Evolutionary conservation across 1,284 basidiomycete genomes (phyloP), one percentile per base, ranked within the genome.

Genomic region (Apiotrichum gracile): DNA sequence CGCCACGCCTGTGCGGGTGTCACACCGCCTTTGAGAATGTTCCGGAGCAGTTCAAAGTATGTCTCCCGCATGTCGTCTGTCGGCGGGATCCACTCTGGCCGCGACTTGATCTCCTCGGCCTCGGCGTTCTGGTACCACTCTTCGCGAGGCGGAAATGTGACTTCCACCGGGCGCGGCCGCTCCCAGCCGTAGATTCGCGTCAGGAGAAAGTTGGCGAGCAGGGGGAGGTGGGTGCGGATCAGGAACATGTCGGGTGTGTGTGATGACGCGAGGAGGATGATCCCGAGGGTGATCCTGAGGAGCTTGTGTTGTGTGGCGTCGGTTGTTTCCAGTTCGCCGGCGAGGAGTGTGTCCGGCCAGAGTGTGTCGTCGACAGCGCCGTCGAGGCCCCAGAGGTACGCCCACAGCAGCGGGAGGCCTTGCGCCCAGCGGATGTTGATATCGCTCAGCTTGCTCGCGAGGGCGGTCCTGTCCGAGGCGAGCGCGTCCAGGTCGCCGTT

Each of bases 1-100:
- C 72, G 60, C 67, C 70, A 72, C 2, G 66, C 61, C 33, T 67
- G 54, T 12, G 54, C 52, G 14, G 67, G 62, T 14, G 60, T 58
- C 0, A 70, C 62, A 0, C 72, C 72, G 4, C 61, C 68, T 33
- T 73, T 67, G 14, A 74, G 50, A 26, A 72, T 33, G 35, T 62
- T 49, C 22, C 60, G 54, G 17, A 73, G 56, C 14, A 74, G 52
- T 1, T 57, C 60, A 17, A 72, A 49, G 48, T 74, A 69, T 10
- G 67, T 52, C 8, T 37, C 39, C 13, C 71, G 58, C 9, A 71
- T 35, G 9, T 41, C 37, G 0, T 55, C 48, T 0, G 24, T 17
- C 0, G 70, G 65, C 6, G 57, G 50, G 27, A 29, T 45, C 68
- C 68, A 70, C 9, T 58, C 52, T 3, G 41, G 47, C 9, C 31